These are phyloP conservation scores for Mortierella antarctica DNA, from an alignment of 192 early-diverging fungal species.

Conservation along the genomic window DNA sequence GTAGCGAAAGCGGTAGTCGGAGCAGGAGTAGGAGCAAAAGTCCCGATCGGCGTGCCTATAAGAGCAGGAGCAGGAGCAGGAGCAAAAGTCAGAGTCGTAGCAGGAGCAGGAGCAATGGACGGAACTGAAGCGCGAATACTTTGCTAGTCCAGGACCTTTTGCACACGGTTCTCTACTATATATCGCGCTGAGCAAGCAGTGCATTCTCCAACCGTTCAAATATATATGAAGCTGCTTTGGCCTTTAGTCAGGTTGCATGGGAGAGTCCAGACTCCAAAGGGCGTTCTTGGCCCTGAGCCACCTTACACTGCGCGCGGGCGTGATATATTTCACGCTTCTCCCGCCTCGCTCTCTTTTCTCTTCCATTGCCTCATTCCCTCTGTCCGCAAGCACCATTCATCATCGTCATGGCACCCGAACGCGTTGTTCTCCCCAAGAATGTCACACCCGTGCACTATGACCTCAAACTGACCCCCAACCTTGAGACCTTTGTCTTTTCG, in stretches of 20 bases:
- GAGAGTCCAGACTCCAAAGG: too few relatives aligned
- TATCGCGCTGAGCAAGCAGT: background rate
- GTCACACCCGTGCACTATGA: slow-evolving; percentile 87
- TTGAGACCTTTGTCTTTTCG: slow-evolving; percentile 80
- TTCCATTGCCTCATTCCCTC: background rate
- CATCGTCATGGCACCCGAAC: slow-evolving; percentile 39
- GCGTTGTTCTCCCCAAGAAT: slow-evolving; percentile 85
- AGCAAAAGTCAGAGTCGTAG: slow-evolving; percentile 4
- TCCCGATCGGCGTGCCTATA: slow-evolving; percentile 10
- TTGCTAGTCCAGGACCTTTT: too few relatives aligned
- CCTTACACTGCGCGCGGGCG: too few relatives aligned
- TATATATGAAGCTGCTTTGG: too few relatives aligned
- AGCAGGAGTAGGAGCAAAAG: slow-evolving; percentile 29
- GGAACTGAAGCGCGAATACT: background rate
- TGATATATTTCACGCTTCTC: background rate
- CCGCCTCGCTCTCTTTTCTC: background rate
- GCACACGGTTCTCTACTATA: too few relatives aligned
- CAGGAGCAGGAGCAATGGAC: slow-evolving; percentile 2
- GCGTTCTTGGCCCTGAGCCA: too few relatives aligned
- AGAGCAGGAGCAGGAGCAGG: slow-evolving; percentile 4
- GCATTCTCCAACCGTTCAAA: background rate
- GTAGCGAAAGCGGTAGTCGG: slow-evolving; percentile 4
- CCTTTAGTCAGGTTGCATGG: too few relatives aligned
- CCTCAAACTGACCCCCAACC: slow-evolving; percentile 80
- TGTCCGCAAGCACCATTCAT: background rate